These are phyloP conservation scores for Platanthera zijinensis DNA, from an alignment of 106 monocot species.

Conservation along the genomic window DNA sequence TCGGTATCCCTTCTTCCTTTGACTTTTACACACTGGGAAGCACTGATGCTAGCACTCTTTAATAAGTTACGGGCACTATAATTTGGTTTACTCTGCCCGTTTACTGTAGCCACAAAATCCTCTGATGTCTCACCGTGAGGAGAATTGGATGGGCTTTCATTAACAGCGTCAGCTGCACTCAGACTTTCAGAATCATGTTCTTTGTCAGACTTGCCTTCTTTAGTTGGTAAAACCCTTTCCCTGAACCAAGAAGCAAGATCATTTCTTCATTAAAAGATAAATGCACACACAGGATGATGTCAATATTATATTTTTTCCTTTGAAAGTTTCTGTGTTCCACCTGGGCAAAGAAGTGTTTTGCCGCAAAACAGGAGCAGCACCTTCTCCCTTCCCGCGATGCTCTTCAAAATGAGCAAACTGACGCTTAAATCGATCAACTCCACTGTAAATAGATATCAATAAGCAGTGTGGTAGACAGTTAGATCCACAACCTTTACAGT, in stretches of 20 bases:
- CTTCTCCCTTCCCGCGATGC: slow-evolving; percentile 56
- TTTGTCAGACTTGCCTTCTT: slow-evolving; percentile 24
- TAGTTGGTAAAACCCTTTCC: slow-evolving; percentile 53
- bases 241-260: slow-evolving; percentile 14
- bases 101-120: slow-evolving; percentile 19
- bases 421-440: slow-evolving; percentile 86
- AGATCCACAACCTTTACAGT: neutral
- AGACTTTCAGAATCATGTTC: slow-evolving; percentile 28
- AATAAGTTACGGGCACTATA: slow-evolving; percentile 57
- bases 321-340: slow-evolving; percentile 19
- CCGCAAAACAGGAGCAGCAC: slow-evolving; percentile 51
- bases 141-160: slow-evolving; percentile 28
- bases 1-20: slow-evolving; percentile 17
- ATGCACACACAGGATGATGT: neutral
- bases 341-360: slow-evolving; percentile 81
- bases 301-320: neutral
- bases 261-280: neutral
- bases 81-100: slow-evolving; percentile 38
- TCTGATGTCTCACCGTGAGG: slow-evolving; percentile 29
- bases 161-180: slow-evolving; percentile 24
- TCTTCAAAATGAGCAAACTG: slow-evolving; percentile 96
- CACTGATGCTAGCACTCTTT: slow-evolving; percentile 89
- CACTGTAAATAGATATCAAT: slow-evolving; percentile 25
- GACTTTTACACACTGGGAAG: slow-evolving; percentile 59
- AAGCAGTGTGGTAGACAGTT: neutral